Percentiles rank a stretch among this genome's conserved stretches.
Evolutionary conservation across 2,329 filamentous ascomycete species (phyloP).

Genomic region (Gnomoniopsis smithogilvyi): DNA sequence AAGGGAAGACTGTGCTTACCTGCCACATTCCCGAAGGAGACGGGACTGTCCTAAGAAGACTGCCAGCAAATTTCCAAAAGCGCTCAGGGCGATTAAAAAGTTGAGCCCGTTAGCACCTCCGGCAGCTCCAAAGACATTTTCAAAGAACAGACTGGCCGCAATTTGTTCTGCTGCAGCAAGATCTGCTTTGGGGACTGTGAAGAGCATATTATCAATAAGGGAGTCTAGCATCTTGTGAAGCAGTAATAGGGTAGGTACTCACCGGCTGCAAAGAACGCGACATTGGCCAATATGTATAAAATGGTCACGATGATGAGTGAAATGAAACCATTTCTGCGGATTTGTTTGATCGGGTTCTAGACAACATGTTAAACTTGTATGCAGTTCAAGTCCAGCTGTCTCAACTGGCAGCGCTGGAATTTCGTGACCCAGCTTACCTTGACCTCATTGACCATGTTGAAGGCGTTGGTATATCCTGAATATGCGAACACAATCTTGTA

Average conservation of each 20-base stretch:
- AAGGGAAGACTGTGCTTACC: slow-evolving; percentile 23
- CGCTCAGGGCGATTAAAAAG: slow-evolving; percentile 53
- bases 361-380: slow-evolving; percentile 1
- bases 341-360: slow-evolving; percentile 54
- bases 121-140: slow-evolving; percentile 50
- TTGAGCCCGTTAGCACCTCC: slow-evolving; percentile 48
- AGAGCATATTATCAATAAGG: no score
- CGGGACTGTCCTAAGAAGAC: slow-evolving; percentile 54
- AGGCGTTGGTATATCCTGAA: slow-evolving; percentile 54
- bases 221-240: no score
- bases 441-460: slow-evolving; percentile 59
- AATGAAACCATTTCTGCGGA: slow-evolving; percentile 47
- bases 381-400: background rate
- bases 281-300: slow-evolving; percentile 56
- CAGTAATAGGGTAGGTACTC: background rate
- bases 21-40: slow-evolving; percentile 56
- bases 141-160: slow-evolving; percentile 56
- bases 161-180: slow-evolving; percentile 48
- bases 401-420: background rate
- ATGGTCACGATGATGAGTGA: slow-evolving; percentile 48
- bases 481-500: slow-evolving; percentile 59
- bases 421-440: slow-evolving; percentile 24
- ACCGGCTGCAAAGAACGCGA: slow-evolving; percentile 55
- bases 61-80: slow-evolving; percentile 57
- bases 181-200: slow-evolving; percentile 45